A percentile compares a stretch with the other conserved stretches of the same genome.
Evolutionary conservation across 805 yeast species (phyloP).

Genomic region (Priceomyces medius): DNA sequence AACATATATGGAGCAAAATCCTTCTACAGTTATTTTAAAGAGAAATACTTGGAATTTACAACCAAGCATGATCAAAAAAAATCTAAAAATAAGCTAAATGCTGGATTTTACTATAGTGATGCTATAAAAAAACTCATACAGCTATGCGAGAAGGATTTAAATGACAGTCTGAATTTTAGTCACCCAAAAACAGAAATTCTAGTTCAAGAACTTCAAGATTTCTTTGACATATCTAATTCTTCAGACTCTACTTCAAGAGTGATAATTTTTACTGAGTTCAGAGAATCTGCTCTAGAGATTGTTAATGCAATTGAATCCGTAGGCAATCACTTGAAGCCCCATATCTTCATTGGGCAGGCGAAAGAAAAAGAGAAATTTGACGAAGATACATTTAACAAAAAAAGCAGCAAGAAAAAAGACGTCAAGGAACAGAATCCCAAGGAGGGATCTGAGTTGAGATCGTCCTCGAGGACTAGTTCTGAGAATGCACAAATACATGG

Average conservation of each 20-base stretch:
- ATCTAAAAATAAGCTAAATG: conserved; percentile 61
- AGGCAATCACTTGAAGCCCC: conserved; percentile 51
- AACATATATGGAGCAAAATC: conserved; percentile 81
- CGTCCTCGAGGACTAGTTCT: conserved; percentile 53
- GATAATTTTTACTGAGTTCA: conserved; percentile 81
- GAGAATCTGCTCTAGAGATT: conserved; percentile 89
- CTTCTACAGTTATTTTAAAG: conserved; percentile 65
- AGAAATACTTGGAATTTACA: conserved; percentile 56
- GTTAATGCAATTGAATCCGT: conserved; percentile 57
- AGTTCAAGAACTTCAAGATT: conserved; percentile 54
- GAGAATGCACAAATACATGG: conserved; percentile 78
- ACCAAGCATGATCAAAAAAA: conserved; percentile 57
- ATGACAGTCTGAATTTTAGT: not conserved
- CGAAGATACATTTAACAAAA: conserved; percentile 47
- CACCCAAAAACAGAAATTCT: conserved; percentile 74
- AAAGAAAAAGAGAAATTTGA: conserved; percentile 69
- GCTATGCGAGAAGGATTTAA: conserved; percentile 44
- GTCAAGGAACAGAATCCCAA: conserved; percentile 25
- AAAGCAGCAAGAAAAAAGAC: conserved; percentile 33
- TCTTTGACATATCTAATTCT: conserved; percentile 44
- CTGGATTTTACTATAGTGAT: conserved; percentile 57
- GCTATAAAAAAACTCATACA: conserved; percentile 45
- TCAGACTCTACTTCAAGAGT: conserved; percentile 56
- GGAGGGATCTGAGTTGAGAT: conserved; percentile 20
- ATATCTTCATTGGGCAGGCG: conserved; percentile 91